phyloP scores from a whole-genome alignment of 163 green algal species.

The Volvox carteri region DNA sequence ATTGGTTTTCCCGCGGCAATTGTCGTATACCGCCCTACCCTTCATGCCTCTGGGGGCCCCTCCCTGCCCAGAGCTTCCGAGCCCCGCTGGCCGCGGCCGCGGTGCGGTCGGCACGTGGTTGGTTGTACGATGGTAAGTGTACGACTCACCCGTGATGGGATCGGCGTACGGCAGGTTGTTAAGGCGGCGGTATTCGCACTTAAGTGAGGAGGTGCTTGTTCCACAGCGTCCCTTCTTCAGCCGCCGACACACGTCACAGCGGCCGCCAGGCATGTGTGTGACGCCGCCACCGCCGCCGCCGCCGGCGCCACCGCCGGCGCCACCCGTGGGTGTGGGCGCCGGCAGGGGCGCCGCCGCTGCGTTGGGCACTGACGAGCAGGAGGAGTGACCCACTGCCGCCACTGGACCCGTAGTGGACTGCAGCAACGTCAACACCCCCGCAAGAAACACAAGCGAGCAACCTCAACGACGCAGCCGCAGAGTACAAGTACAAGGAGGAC shows the following conservation, averaged over 20 bases:
- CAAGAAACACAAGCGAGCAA: too few species aligned
- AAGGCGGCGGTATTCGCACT: constrained; percentile 50
- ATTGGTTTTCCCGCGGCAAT: too few species aligned
- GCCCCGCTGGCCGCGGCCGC: too few species aligned
- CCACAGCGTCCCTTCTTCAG: constrained; percentile 58
- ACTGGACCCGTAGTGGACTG: background rate
- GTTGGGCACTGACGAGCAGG: background rate
- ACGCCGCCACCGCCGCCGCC: background rate
- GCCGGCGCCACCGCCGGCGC: too few species aligned
- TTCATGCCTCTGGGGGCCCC: too few species aligned
- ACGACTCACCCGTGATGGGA: constrained; percentile 33
- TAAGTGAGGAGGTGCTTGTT: constrained; percentile 47
- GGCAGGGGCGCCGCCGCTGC: background rate
- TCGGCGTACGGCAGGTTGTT: constrained; percentile 57
- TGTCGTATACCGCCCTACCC: too few species aligned
- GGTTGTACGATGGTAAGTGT: too few species aligned
- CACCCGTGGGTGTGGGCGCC: background rate
- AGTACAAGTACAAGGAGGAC: too few species aligned
- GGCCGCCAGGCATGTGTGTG: background rate
- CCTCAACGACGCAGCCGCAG: too few species aligned
- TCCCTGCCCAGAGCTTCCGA: too few species aligned
- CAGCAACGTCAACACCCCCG: too few species aligned
- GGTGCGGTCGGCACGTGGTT: too few species aligned
- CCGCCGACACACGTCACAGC: constrained; percentile 56
- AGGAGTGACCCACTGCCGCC: background rate